These are phyloP conservation scores for Aspergillus sp. DNA, from an alignment of 2,329 filamentous ascomycete genomes.

Conservation along the genomic window DNA sequence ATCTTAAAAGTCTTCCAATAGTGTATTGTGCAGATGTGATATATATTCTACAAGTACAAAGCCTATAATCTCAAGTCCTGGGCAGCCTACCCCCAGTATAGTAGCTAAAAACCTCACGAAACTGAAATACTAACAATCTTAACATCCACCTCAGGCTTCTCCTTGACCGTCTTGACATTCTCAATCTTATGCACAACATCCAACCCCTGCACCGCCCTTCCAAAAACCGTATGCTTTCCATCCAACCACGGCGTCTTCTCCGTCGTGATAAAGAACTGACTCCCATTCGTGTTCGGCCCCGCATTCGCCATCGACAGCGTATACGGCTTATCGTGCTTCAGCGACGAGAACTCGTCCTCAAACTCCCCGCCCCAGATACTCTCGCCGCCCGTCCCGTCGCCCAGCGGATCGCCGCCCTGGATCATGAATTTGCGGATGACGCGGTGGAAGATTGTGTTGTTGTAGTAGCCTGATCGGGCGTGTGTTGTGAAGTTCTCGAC, in stretches of 20 bases:
- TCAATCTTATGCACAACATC: conserved; percentile 97
- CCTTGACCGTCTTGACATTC: conserved; percentile 81
- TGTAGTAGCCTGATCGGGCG: conserved; percentile 88
- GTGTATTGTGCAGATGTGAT: not conserved
- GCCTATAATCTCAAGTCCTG: not conserved
- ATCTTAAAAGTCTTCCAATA: not conserved
- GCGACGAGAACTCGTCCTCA: conserved; percentile 86
- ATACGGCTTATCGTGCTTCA: conserved; percentile 95
- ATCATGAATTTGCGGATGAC: conserved; percentile 99
- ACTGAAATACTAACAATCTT: conserved; percentile 85
- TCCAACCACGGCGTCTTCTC: conserved; percentile 98
- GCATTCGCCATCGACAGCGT: conserved; percentile 98
- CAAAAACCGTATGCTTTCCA: conserved; percentile 96
- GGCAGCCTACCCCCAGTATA: not conserved
- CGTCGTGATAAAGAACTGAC: conserved; percentile 98
- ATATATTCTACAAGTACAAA: conserved; percentile 1
- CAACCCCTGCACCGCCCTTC: conserved; percentile 83
- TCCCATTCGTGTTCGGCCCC: conserved; percentile 91
- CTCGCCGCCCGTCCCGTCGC: conserved; percentile 87
- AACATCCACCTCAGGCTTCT: conserved; percentile 96
- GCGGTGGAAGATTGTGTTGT: conserved; percentile 95
- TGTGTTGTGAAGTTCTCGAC: conserved; percentile 98
- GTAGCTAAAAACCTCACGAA: conserved; percentile 19
- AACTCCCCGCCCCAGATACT: conserved; percentile 93
- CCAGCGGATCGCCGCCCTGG: conserved; percentile 78